Evolutionary conservation across 2,329 filamentous ascomycete species (phyloP).

Genomic region (Raffaelea arxii): DNA sequence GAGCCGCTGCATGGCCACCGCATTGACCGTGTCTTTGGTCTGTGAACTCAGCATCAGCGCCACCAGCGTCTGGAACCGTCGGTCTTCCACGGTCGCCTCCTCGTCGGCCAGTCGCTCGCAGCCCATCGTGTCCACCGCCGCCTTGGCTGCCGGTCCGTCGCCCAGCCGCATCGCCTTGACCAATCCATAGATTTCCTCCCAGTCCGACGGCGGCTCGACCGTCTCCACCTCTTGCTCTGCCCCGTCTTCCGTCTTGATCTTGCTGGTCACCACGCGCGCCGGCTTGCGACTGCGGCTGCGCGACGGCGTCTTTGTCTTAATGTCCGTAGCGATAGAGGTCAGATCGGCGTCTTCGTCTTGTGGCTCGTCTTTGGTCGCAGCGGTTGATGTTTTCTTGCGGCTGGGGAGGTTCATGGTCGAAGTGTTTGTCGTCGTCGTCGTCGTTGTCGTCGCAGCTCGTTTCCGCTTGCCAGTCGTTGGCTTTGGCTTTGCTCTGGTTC

Average conservation of each 20-base stretch:
- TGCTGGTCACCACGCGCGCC: constrained; percentile 8
- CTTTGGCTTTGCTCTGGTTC: neutral
- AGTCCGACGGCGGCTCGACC: constrained; percentile 61
- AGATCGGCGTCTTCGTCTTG: constrained; percentile 17
- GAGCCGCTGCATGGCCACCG: constrained; percentile 69
- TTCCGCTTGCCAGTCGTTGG: constrained; percentile 20
- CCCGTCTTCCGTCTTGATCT: neutral
- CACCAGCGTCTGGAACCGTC: constrained; percentile 77
- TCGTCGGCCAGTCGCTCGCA: constrained; percentile 65
- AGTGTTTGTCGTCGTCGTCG: constrained; percentile 9
- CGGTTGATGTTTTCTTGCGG: neutral
- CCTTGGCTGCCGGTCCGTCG: constrained; percentile 51
- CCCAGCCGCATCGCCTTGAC: constrained; percentile 66
- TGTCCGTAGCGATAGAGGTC: constrained; percentile 12
- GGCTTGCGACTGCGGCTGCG: constrained; percentile 16
- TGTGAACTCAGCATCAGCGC: constrained; percentile 86
- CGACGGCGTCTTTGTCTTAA: constrained; percentile 6
- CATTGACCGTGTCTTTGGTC: constrained; percentile 87
- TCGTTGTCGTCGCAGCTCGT: constrained; percentile 18
- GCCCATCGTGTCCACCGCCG: constrained; percentile 95
- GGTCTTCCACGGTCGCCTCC: constrained; percentile 39
- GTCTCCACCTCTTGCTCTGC: neutral
- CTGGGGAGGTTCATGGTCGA: neutral
- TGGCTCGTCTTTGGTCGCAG: constrained; percentile 1
- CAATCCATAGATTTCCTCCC: constrained; percentile 70